A percentile compares a stretch with the other conserved stretches of the same genome.
Conservation (phyloP, 768 basidiomycete genomes). For the Trametopsis cervina region DNA sequence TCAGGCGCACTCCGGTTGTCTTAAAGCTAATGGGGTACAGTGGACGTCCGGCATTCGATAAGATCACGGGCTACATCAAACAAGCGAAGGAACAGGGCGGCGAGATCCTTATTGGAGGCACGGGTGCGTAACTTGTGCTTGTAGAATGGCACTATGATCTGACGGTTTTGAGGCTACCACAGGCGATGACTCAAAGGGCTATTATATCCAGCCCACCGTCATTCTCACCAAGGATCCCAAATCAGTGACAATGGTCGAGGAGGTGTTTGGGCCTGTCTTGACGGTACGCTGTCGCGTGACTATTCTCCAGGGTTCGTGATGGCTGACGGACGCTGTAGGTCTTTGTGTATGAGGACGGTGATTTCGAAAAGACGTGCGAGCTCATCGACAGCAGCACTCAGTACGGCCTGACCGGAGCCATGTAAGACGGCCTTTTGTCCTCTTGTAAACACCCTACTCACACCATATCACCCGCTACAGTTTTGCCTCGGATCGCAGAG, state of each 20-base stretch:
- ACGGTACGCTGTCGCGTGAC: conserved; percentile 65
- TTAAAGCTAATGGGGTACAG: conserved; percentile 28
- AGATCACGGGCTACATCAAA: conserved; percentile 72
- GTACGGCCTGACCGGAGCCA: conserved; percentile 93
- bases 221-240: conserved; percentile 89
- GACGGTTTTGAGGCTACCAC: neutral
- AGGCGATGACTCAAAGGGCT: conserved; percentile 90
- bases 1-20: neutral
- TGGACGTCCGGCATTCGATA: conserved; percentile 83
- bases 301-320: neutral
- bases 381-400: conserved; percentile 80
- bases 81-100: conserved; percentile 88
- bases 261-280: conserved; percentile 95
- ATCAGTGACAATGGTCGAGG: conserved; percentile 85
- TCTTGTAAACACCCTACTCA: conserved; percentile 2
- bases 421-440: conserved; percentile 43
- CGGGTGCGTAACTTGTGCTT: conserved; percentile 35
- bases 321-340: conserved; percentile 37
- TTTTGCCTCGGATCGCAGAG: conserved; percentile 78
- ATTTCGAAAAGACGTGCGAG: conserved; percentile 82
- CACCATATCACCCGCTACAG: conserved; percentile 29
- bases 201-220: conserved; percentile 90
- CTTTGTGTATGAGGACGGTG: conserved; percentile 82
- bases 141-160: neutral
- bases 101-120: conserved; percentile 83